Evolutionary conservation across 2,329 filamentous ascomycete species (phyloP), one percentile per base, ranked within the genome.

Genomic region (Fusarium sp.): DNA sequence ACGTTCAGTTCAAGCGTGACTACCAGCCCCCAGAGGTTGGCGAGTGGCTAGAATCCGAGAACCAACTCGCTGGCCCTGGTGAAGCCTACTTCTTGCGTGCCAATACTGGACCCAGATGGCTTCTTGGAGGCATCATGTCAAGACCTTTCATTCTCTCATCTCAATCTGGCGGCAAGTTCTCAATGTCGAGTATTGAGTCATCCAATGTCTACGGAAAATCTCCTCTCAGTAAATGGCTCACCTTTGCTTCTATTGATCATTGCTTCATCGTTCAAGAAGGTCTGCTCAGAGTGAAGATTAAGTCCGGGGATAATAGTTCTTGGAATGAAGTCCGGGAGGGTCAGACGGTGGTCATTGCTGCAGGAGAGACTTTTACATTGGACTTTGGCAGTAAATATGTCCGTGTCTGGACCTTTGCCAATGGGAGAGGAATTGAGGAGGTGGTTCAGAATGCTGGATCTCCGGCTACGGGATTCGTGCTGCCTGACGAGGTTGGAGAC

Each of bases 121-220:
- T 85, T 7, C 73, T 84, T 3, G 86, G 85, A 0, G 87, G 86
- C 0, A 80, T 85, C 19, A 74, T 88, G 44, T 82, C 82, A 0
- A 75, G 86, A 30, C 87, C 88, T 0, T 84, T 90, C 35, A 83
- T 66, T 47, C 87, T 0, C 83, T 89, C 46, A 83, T 66, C 56
- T 85, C 83, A 8, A 85, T 85, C 6, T 76, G 78, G 28, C 32
- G 86, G 84, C 0, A 85, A 83, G 52, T 90, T 89, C 62, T 82
- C 86, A 15, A 88, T 90, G 64, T 86, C 85, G 3, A 86, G 85
- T 60, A 84, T 90, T 37, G 87, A 89, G 72, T 81, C 80, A 1
- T 85, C 81, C 3, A 80, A 77, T 60, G 67, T 80, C 1, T 85
- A 86, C 64, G 74, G 75, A 1, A 42, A 42, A 9, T 42, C 52